phyloP scores from a whole-genome alignment of 1,284 basidiomycete species.

The Schizopora paradoxa region DNA sequence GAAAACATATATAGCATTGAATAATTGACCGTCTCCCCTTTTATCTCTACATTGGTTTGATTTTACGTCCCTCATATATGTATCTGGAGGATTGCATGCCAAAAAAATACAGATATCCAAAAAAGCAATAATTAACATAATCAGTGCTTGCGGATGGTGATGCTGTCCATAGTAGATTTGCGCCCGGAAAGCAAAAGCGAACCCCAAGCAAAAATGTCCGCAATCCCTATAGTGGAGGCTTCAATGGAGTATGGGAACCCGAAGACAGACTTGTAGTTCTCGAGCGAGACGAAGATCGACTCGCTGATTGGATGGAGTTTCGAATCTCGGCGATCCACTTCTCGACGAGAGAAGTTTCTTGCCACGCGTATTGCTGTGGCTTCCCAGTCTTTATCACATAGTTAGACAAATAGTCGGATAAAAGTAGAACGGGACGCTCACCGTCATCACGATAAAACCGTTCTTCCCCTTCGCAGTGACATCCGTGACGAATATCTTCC shows the following conservation, averaged over 20 bases:
- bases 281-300: not conserved
- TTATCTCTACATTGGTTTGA: not conserved
- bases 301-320: constrained; percentile 7
- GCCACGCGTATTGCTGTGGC: constrained; percentile 47
- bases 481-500: constrained; percentile 37
- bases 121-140: not conserved
- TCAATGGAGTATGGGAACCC: not conserved
- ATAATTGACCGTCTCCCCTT: not conserved
- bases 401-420: constrained; percentile 8
- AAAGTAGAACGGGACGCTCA: constrained; percentile 28
- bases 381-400: constrained; percentile 40
- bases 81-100: not conserved
- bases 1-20: not conserved
- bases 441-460: constrained; percentile 60
- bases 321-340: constrained; percentile 47
- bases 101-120: not conserved
- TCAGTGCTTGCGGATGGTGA: no score
- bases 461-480: constrained; percentile 51
- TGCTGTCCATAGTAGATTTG: no score
- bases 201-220: not conserved
- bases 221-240: not conserved
- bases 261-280: not conserved
- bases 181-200: no score
- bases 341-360: constrained; percentile 34
- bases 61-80: not conserved